A percentile compares a stretch with the other conserved stretches of the same genome.
Conservation (phyloP, 345 rosid species). For the Melaleuca quinquenervia region DNA sequence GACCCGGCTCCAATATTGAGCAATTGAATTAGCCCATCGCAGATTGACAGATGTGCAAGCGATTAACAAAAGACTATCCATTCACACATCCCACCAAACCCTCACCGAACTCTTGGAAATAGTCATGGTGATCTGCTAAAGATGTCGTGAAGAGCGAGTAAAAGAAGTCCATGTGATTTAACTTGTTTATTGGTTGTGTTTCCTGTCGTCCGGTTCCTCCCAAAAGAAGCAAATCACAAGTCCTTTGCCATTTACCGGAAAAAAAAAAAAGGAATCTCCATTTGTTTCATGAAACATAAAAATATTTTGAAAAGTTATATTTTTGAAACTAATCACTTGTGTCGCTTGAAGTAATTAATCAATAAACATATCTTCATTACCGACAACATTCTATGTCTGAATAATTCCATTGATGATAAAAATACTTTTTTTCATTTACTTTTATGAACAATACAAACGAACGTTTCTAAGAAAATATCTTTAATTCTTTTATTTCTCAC, state of each 20-base stretch:
- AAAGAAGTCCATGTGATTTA: neutral
- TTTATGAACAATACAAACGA: neutral
- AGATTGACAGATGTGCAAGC: neutral
- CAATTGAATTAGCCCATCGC: neutral
- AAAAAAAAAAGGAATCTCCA: neutral
- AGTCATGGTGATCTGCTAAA: neutral
- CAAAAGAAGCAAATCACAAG: too few species aligned
- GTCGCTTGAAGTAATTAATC: neutral
- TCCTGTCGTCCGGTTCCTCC: neutral
- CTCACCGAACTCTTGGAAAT: neutral
- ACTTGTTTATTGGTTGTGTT: neutral
- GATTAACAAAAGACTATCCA: neutral
- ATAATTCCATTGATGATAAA: neutral
- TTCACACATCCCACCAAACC: neutral
- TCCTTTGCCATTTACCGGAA: too few species aligned
- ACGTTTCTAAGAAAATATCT: too few species aligned
- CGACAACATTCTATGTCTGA: neutral
- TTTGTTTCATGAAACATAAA: neutral
- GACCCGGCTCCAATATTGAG: neutral
- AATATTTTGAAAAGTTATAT: neutral
- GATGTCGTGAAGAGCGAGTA: neutral
- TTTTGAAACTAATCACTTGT: too few species aligned
- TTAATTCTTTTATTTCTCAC: accelerated
- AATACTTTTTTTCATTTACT: neutral
- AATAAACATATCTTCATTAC: neutral